Evolutionary conservation across 164 flowering plant species (phyloP).

Genomic region (Nelumbo lutea): DNA sequence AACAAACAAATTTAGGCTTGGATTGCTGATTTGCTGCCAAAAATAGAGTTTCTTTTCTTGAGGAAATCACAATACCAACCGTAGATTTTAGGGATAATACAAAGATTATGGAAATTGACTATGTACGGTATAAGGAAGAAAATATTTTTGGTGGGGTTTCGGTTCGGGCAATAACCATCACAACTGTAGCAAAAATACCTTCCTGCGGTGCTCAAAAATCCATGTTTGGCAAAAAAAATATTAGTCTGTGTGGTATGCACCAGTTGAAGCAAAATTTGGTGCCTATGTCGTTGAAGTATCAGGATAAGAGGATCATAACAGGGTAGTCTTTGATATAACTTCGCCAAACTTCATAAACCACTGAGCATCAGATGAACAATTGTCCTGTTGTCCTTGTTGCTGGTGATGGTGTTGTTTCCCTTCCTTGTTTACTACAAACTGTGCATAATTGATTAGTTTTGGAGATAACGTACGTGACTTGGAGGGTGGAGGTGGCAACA

Average conservation of each 20-base stretch:
- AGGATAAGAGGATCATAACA: constrained; percentile 11
- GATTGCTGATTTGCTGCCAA: too few relatives aligned
- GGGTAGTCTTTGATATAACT: constrained; percentile 59
- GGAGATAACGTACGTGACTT: constrained; percentile 28
- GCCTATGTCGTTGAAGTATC: not conserved
- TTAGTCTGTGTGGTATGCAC: not conserved
- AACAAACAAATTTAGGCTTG: too few relatives aligned
- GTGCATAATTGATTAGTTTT: constrained; percentile 47
- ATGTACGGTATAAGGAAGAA: too few relatives aligned
- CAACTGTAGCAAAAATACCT: too few relatives aligned
- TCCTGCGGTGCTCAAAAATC: not conserved
- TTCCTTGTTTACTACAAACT: constrained; percentile 27
- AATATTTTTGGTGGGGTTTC: too few relatives aligned
- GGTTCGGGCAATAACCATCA: too few relatives aligned
- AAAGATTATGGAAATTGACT: too few relatives aligned
- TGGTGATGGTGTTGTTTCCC: constrained; percentile 20
- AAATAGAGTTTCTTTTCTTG: too few relatives aligned
- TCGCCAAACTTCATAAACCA: constrained; percentile 77
- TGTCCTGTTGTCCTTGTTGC: constrained; percentile 19
- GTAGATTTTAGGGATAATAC: too few relatives aligned
- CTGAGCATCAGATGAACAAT: constrained; percentile 64
- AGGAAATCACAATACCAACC: too few relatives aligned
- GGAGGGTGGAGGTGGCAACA: constrained; percentile 50
- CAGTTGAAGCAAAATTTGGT: constrained; percentile 7
- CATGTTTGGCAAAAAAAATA: not conserved